Conservation (phyloP, 2,329 filamentous ascomycete species). For the Xylogone sp. region DNA sequence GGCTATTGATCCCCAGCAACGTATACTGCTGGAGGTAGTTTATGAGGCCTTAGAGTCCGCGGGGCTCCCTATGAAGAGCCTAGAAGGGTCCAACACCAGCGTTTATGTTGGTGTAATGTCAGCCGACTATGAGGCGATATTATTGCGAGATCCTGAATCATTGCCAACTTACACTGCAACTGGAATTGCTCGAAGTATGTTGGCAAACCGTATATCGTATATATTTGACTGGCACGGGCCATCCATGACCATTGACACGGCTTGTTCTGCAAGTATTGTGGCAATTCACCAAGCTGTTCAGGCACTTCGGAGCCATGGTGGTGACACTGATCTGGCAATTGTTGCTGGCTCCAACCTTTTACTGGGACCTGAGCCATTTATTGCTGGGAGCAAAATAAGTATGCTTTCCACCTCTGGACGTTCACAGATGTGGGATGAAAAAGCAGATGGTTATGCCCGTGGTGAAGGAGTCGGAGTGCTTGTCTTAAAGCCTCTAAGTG, state of each 20-base stretch:
- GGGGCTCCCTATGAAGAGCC: slow-evolving; percentile 17
- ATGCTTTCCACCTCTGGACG: slow-evolving; percentile 26
- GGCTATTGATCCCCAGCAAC: slow-evolving; percentile 25
- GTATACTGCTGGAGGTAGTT: slow-evolving; percentile 22
- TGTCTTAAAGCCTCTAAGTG: too few relatives aligned
- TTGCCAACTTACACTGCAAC: slow-evolving; percentile 28
- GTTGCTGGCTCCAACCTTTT: slow-evolving; percentile 19
- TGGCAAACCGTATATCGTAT: slow-evolving; percentile 38
- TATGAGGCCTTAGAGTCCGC: slow-evolving; percentile 24
- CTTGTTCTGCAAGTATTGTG: slow-evolving; percentile 33
- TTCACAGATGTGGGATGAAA: too few relatives aligned
- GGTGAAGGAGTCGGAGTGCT: too few relatives aligned
- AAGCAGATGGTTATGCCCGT: too few relatives aligned
- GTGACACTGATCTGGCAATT: slow-evolving; percentile 13
- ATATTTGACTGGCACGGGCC: slow-evolving; percentile 35
- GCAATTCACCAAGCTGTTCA: slow-evolving; percentile 28
- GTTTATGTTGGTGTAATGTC: slow-evolving; percentile 31
- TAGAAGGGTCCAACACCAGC: slow-evolving; percentile 17
- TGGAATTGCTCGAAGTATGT: slow-evolving; percentile 28
- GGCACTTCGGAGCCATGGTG: slow-evolving; percentile 8
- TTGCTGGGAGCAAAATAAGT: slow-evolving; percentile 30
- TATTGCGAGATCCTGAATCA: slow-evolving; percentile 31
- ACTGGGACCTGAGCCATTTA: slow-evolving; percentile 5
- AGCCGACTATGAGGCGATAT: slow-evolving; percentile 32
- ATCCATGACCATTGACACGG: slow-evolving; percentile 36